These are phyloP conservation scores for Globisporangium echinulatum DNA, from an alignment of 352 stramenopile species.

Conservation along the genomic window DNA sequence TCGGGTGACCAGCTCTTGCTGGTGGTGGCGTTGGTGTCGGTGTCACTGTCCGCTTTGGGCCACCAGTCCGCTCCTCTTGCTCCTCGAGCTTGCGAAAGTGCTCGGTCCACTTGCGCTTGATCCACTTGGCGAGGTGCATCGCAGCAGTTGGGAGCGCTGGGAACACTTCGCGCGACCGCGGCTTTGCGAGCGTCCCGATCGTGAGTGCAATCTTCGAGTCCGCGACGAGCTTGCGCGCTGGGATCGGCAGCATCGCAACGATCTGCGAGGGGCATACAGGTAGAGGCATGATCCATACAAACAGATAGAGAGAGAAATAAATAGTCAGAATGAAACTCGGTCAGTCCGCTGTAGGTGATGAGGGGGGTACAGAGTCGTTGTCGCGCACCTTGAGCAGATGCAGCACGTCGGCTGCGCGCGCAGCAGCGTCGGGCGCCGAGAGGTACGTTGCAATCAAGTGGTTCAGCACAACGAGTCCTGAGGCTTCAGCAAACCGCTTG, in stretches of 20 bases:
- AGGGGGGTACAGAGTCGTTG: not conserved
- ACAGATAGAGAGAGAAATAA: not conserved
- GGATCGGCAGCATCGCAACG: constrained; percentile 66
- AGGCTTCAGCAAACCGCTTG: constrained; percentile 49
- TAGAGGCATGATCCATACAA: constrained; percentile 1
- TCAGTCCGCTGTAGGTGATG: too few relatives aligned
- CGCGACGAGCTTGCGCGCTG: constrained; percentile 41
- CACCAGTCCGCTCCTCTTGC: not conserved
- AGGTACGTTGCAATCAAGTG: constrained; percentile 33
- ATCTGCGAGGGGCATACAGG: constrained; percentile 20
- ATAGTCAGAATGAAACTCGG: too few relatives aligned
- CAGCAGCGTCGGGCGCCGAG: constrained; percentile 17
- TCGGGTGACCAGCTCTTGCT: constrained; percentile 7
- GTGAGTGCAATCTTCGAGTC: constrained; percentile 57
- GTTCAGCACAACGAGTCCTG: constrained; percentile 54
- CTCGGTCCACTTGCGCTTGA: constrained; percentile 57
- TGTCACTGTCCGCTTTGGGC: not conserved
- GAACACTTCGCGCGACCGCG: constrained; percentile 24
- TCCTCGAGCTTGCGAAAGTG: constrained; percentile 27
- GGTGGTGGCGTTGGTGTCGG: too few relatives aligned
- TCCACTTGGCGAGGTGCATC: constrained; percentile 54
- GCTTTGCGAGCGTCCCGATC: constrained; percentile 46
- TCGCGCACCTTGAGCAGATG: constrained; percentile 9
- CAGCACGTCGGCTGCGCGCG: constrained; percentile 10
- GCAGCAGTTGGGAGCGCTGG: constrained; percentile 35